Percentiles rank a stretch among this genome's conserved stretches.
Conservation (phyloP, 2,329 filamentous ascomycete genomes). For the Teratosphaeria pseudoeucalypti region DNA sequence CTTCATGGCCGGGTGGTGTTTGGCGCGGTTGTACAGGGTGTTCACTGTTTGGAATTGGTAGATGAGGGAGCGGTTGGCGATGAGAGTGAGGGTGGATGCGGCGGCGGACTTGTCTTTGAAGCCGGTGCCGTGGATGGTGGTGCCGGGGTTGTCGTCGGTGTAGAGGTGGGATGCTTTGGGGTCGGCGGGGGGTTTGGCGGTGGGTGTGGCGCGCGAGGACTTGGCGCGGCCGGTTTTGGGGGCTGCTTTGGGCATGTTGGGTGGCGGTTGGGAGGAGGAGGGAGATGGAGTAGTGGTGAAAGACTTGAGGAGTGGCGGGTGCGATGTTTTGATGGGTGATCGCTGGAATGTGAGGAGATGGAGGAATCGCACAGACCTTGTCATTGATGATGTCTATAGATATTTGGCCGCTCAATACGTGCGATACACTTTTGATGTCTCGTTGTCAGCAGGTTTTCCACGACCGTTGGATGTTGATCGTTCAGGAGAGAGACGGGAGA, state of each 20-base stretch:
- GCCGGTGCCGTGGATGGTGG: slow-evolving; percentile 24
- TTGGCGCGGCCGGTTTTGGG: background rate
- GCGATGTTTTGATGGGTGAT: background rate
- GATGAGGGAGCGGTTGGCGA: slow-evolving; percentile 19
- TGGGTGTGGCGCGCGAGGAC: background rate
- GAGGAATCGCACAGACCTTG: background rate
- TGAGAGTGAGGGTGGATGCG: slow-evolving; percentile 18
- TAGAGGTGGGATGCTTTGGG: slow-evolving; percentile 23
- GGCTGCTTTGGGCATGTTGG: slow-evolving; percentile 2
- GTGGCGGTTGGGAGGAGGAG: background rate
- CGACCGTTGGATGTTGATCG: background rate
- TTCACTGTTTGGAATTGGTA: slow-evolving; percentile 26
- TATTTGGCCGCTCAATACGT: background rate
- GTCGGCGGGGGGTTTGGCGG: slow-evolving; percentile 5
- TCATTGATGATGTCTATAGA: background rate
- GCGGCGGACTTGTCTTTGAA: slow-evolving; percentile 22
- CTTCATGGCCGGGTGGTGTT: slow-evolving; percentile 20
- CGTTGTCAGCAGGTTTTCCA: background rate
- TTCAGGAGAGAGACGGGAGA: background rate
- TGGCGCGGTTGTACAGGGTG: slow-evolving; percentile 22
- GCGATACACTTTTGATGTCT: background rate
- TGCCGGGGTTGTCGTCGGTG: slow-evolving; percentile 24
- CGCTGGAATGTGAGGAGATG: background rate
- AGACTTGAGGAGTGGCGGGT: background rate
- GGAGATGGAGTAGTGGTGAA: background rate